Conservation (phyloP, 2,329 filamentous ascomycete species). For the Phialophora macrospora region DNA sequence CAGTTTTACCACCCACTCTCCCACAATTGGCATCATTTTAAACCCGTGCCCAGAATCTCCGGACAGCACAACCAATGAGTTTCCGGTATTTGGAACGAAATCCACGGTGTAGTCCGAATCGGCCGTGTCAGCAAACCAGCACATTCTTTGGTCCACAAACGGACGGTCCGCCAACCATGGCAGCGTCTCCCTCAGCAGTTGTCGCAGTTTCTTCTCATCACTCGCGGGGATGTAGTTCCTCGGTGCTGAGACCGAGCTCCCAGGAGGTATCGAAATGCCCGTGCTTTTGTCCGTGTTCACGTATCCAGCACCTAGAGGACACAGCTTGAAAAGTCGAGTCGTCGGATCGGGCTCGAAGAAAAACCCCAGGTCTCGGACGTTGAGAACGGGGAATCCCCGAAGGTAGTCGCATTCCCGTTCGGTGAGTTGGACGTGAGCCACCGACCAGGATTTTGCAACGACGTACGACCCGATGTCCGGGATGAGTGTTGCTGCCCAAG, state of each 20-base stretch:
- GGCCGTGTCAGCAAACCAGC: slow-evolving; percentile 67
- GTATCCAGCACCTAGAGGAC: slow-evolving; percentile 63
- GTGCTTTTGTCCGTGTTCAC: slow-evolving; percentile 55
- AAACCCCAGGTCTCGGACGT: slow-evolving; percentile 66
- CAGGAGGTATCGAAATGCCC: slow-evolving; percentile 52
- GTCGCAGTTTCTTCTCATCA: slow-evolving; percentile 60
- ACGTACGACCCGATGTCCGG: slow-evolving; percentile 58
- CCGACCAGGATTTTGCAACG: slow-evolving; percentile 62
- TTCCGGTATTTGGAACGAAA: slow-evolving; percentile 57
- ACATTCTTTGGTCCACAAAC: slow-evolving; percentile 62
- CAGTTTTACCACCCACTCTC: slow-evolving; percentile 58
- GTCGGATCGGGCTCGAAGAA: slow-evolving; percentile 68
- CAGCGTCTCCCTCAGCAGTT: slow-evolving; percentile 58
- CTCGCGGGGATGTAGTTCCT: slow-evolving; percentile 57
- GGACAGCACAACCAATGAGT: slow-evolving; percentile 57
- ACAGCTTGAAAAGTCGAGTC: slow-evolving; percentile 65
- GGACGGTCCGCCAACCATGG: slow-evolving; percentile 60
- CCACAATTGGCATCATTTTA: slow-evolving; percentile 67
- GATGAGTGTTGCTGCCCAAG: slow-evolving; percentile 54
- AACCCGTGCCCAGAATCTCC: slow-evolving; percentile 68
- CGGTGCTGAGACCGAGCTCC: slow-evolving; percentile 41
- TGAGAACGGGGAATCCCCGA: slow-evolving; percentile 64
- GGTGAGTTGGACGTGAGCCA: slow-evolving; percentile 64
- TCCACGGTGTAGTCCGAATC: slow-evolving; percentile 67
- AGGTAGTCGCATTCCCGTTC: slow-evolving; percentile 60